Evolutionary conservation across 768 basidiomycete genomes (phyloP).

Genomic region (Cantharellus anzutake): DNA sequence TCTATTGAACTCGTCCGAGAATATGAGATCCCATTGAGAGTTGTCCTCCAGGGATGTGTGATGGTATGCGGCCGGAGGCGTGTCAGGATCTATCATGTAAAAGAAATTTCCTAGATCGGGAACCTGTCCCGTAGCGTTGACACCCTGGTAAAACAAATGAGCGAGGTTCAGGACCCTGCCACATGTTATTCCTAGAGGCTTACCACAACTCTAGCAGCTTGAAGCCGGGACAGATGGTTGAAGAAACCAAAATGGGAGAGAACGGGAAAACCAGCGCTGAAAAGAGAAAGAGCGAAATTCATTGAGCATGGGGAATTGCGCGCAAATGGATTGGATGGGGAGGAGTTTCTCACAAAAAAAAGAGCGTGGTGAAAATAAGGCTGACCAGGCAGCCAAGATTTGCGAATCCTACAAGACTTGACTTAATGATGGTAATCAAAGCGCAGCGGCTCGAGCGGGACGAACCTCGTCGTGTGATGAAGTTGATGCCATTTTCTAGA

Average conservation of each 20-base stretch:
- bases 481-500: constrained; percentile 10
- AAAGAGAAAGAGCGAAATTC: neutral
- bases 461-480: constrained; percentile 13
- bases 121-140: constrained; percentile 4
- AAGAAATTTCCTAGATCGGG: constrained; percentile 13
- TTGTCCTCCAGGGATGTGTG: constrained; percentile 15
- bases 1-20: constrained; percentile 22
- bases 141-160: constrained; percentile 20
- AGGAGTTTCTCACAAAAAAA: constrained; percentile 12
- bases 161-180: neutral
- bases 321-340: neutral
- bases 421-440: neutral
- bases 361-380: constrained; percentile 13
- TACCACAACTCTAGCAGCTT: constrained; percentile 21
- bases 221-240: constrained; percentile 8
- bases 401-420: constrained; percentile 11
- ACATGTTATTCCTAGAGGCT: neutral
- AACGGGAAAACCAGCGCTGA: constrained; percentile 20
- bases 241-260: constrained; percentile 12
- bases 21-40: constrained; percentile 17
- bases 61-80: constrained; percentile 4
- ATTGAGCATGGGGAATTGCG: neutral
- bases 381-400: constrained; percentile 20
- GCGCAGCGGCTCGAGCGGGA: neutral
- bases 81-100: constrained; percentile 10